Conservation (phyloP, 2,329 filamentous ascomycete genomes). For the Arthrobotrys megalospora region DNA sequence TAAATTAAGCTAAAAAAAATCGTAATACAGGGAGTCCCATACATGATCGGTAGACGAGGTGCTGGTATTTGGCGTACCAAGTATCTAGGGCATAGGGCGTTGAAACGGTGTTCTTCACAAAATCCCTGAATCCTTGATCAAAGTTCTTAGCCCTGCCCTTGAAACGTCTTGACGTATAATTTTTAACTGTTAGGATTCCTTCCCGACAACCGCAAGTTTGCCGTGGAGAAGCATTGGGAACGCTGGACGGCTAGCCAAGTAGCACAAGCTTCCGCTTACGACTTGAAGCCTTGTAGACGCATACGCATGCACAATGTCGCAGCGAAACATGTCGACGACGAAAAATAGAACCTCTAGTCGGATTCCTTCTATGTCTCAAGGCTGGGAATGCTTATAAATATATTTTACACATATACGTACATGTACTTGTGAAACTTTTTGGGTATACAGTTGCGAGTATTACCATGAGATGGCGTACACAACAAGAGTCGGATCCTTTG, state of each 20-base stretch:
- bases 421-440: constrained; percentile 10
- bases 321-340: too few species aligned
- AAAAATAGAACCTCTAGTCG: too few species aligned
- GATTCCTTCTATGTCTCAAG: background rate
- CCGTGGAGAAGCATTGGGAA: background rate
- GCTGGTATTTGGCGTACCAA: too few species aligned
- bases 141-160: constrained; percentile 19
- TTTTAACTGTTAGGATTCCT: constrained; percentile 39
- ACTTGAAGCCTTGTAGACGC: background rate
- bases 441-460: background rate
- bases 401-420: constrained; percentile 17
- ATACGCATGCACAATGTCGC: background rate
- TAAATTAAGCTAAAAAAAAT: constrained; percentile 1
- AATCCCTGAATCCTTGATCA: background rate
- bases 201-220: constrained; percentile 15
- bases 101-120: background rate
- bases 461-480: background rate
- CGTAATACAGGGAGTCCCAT: background rate
- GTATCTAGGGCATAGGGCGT: background rate
- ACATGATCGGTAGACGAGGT: background rate
- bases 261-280: background rate
- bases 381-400: constrained; percentile 6
- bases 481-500: background rate
- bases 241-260: background rate
- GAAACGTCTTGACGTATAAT: constrained; percentile 15